Percentiles rank a stretch among this genome's conserved stretches.
These are phyloP conservation scores for Austroboletus eburneus DNA, from an alignment of 768 basidiomycete genomes.

Conservation along the genomic window DNA sequence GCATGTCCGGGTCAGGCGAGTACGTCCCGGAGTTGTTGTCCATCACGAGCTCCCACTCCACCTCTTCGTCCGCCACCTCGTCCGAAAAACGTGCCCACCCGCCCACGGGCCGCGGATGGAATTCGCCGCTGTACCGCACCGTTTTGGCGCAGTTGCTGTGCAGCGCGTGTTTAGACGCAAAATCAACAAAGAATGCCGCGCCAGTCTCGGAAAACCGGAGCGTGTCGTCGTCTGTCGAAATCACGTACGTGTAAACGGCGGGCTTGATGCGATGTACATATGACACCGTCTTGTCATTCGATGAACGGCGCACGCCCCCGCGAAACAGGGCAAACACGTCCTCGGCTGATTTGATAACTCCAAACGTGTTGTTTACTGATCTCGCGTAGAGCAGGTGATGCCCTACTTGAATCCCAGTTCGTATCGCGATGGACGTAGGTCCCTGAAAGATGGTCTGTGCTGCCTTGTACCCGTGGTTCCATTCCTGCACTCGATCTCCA, in stretches of 20 bases:
- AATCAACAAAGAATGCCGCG: slow-evolving; percentile 82
- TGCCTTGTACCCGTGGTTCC: slow-evolving; percentile 65
- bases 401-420: slow-evolving; percentile 65
- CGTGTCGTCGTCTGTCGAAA: slow-evolving; percentile 69
- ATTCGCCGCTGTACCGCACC: slow-evolving; percentile 76
- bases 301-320: slow-evolving; percentile 31
- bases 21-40: slow-evolving; percentile 89
- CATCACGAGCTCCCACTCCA: slow-evolving; percentile 77
- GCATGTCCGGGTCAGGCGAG: slow-evolving; percentile 59
- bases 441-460: slow-evolving; percentile 69
- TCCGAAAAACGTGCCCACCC: slow-evolving; percentile 67
- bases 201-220: slow-evolving; percentile 85
- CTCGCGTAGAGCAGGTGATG: slow-evolving; percentile 75
- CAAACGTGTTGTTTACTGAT: slow-evolving; percentile 57
- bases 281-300: slow-evolving; percentile 11
- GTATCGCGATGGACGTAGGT: slow-evolving; percentile 57
- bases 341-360: slow-evolving; percentile 45
- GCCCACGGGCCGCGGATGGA: slow-evolving; percentile 67
- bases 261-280: slow-evolving; percentile 60
- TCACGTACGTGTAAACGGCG: slow-evolving; percentile 82
- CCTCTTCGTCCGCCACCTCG: slow-evolving; percentile 46
- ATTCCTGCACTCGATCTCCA: slow-evolving; percentile 54
- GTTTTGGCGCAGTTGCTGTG: slow-evolving; percentile 66
- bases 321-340: slow-evolving; percentile 52
- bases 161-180: slow-evolving; percentile 83